Base-by-base conservation (phyloP, 2,329 filamentous ascomycete species). In the Penicillium nordicum region DNA sequence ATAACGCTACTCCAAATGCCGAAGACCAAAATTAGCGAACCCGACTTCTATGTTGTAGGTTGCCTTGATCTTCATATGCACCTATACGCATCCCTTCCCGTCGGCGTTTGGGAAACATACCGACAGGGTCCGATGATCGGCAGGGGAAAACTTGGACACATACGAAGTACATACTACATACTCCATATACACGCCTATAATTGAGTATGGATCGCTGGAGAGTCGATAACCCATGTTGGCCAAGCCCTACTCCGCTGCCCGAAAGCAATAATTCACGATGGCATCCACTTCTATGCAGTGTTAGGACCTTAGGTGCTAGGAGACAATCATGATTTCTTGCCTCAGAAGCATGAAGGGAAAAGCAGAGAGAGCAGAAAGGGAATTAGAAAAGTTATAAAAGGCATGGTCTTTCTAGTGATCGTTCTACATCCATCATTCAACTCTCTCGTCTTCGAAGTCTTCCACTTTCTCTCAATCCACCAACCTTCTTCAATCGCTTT, bases 321-420 rank as follows among this genome's bases (percentile, higher is more conserved):
- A 38, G 49, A 7, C 23, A 42, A 50, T n/a, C 25, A 6, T 14
- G 38, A 8, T 6, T 44, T 36, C 12, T 36, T 36, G 16, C 21
- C 37, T 25, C 5, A 16, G 18, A 47, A 25, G 23, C 55, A 46
- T 34, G 29, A 34, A 25, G 2, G 14, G 16, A 8, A 11, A 42
- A 37, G 16, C 40, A 21, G 16, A 3, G 12, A 37, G 37, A 9
- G 2, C 10, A 23, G 21, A 30, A 4, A 16, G 36, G 47, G 14
- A 36, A 14, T 5, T 10, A 25, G 9, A 9, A 46, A 23, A 58
- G 52, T 14, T 67, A 67, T 67, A 67, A 67, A 66, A 56, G 53
- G 21, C 9, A n/a, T 12, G n/a, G 25, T n/a, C 29, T 50, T 56
- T 57, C 55, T 53, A 2, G 16, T 10, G 7, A 32, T 25, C 14